Evolutionary conservation across 306 rosid species (phyloP).

Genomic region (Casuarina equisetifolia): DNA sequence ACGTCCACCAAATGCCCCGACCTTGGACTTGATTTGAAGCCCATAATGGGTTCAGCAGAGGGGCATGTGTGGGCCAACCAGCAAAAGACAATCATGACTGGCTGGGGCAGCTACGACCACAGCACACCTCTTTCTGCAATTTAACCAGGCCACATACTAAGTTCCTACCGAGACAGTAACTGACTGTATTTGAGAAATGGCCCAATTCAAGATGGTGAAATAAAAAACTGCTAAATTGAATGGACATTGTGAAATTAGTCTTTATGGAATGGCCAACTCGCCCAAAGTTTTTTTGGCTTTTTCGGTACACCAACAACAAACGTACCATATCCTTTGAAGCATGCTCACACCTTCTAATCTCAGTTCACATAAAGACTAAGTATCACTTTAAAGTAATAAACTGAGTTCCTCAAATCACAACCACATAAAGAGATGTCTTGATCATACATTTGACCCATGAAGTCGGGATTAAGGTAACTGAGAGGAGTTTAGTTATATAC

Average conservation of each 20-base stretch:
- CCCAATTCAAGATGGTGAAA: background rate
- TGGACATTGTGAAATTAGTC: background rate
- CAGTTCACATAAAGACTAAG: background rate
- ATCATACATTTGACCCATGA: background rate
- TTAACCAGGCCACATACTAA: background rate
- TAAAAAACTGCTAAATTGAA: background rate
- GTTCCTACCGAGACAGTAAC: background rate
- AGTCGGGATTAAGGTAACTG: background rate
- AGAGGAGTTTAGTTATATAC: slow-evolving; percentile 26
- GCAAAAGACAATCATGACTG: background rate
- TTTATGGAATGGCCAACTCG: background rate
- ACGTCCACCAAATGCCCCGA: background rate
- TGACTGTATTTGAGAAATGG: background rate
- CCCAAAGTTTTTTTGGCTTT: background rate
- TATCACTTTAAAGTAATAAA: background rate
- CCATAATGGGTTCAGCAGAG: background rate
- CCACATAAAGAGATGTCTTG: background rate
- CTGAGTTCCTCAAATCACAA: slow-evolving; percentile 3
- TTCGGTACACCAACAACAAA: background rate
- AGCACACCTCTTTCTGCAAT: background rate
- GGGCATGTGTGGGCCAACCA: background rate
- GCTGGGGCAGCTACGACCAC: background rate
- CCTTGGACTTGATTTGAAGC: background rate
- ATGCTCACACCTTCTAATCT: background rate
- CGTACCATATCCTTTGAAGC: background rate